These are phyloP conservation scores for Leccinum truebloodii DNA, from an alignment of 768 basidiomycete species.

Conservation along the genomic window DNA sequence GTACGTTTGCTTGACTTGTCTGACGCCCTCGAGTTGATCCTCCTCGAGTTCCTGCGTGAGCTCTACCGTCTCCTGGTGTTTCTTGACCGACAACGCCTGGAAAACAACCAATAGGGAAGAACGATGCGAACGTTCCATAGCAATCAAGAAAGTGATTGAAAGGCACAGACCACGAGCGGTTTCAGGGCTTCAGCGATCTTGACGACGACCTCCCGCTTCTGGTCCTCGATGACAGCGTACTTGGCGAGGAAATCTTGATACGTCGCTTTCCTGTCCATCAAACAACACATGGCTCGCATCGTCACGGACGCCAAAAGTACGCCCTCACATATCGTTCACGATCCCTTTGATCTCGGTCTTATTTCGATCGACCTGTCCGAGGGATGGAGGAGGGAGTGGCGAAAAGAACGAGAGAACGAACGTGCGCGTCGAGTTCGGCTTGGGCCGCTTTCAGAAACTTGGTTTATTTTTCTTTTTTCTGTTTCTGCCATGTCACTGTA, in stretches of 20 bases:
- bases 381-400: not conserved
- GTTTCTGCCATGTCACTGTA: conserved; percentile 35
- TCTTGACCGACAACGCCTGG: conserved; percentile 29
- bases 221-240: conserved; percentile 28
- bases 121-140: not conserved
- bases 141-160: not conserved
- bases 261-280: conserved; percentile 19
- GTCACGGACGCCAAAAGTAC: conserved; percentile 8
- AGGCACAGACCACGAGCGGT: conserved; percentile 27
- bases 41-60: conserved; percentile 26
- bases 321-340: conserved; percentile 27
- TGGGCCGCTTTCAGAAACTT: conserved; percentile 24
- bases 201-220: conserved; percentile 28
- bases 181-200: conserved; percentile 27
- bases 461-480: conserved; percentile 27
- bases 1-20: conserved; percentile 18
- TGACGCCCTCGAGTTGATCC: conserved; percentile 25
- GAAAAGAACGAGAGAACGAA: conserved; percentile 1
- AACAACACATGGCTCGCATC: not conserved
- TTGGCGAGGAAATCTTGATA: conserved; percentile 30
- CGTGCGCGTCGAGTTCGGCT: conserved; percentile 30
- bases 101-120: not conserved
- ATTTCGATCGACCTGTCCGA: conserved; percentile 25
- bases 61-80: conserved; percentile 29
- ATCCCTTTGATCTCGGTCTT: conserved; percentile 20